Evolutionary conservation across 2,329 filamentous ascomycete genomes (phyloP).

Genomic region (Magnaporthiopsis rhizophila): DNA sequence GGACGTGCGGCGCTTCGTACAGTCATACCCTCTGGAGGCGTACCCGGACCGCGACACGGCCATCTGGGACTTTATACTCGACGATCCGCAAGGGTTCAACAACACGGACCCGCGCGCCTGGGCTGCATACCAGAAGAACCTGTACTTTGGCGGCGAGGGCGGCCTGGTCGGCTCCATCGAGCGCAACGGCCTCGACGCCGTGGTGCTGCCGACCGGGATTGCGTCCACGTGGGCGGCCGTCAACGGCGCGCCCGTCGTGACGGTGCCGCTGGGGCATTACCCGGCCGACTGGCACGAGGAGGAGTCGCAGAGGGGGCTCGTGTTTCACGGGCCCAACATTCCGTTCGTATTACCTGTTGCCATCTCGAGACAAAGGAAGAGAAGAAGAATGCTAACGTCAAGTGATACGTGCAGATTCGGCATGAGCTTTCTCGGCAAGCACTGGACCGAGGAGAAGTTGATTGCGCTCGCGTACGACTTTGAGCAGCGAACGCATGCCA

Average conservation of each 20-base stretch:
- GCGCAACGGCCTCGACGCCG: constrained; percentile 40
- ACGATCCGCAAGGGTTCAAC: constrained; percentile 35
- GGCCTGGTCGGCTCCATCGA: constrained; percentile 43
- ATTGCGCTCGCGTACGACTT: constrained; percentile 8
- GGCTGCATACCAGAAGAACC: constrained; percentile 43
- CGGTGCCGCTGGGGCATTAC: constrained; percentile 6
- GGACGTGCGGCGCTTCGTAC: constrained; percentile 49
- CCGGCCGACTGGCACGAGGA: not conserved
- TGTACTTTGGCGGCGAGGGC: constrained; percentile 46
- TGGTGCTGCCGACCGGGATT: constrained; percentile 49
- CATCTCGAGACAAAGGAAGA: too few species aligned
- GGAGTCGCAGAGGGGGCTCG: not conserved
- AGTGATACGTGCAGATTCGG: constrained; percentile 36
- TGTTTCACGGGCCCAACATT: not conserved
- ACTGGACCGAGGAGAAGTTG: constrained; percentile 33
- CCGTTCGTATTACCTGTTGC: not conserved
- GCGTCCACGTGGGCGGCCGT: constrained; percentile 22
- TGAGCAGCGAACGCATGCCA: constrained; percentile 11
- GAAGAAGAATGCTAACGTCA: not conserved
- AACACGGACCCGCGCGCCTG: constrained; percentile 49
- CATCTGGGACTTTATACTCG: constrained; percentile 47
- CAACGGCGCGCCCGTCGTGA: constrained; percentile 40
- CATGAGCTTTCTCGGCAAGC: constrained; percentile 52
- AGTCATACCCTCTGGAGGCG: constrained; percentile 39
- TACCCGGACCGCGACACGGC: constrained; percentile 52